Evolutionary conservation across 805 yeast species (phyloP).

Genomic region (Candida takata): DNA sequence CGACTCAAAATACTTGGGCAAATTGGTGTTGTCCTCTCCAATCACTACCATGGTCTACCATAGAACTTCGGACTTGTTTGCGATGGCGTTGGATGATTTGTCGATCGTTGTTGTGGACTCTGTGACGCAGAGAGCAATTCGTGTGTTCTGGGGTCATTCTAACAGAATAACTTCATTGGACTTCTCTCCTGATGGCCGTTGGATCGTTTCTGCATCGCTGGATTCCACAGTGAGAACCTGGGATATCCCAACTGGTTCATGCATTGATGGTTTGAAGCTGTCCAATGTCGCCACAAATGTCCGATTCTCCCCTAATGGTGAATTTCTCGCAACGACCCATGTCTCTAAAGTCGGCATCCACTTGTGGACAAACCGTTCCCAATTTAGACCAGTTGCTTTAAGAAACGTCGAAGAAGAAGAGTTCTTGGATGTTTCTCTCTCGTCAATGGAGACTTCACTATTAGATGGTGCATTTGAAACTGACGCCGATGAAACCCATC

Average conservation of each 20-base stretch:
- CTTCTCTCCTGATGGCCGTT: conserved; percentile 91
- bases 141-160: conserved; percentile 84
- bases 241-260: conserved; percentile 96
- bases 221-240: conserved; percentile 91
- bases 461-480: conserved; percentile 28
- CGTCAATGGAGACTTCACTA: conserved; percentile 74
- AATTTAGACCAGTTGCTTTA: conserved; percentile 68
- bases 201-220: conserved; percentile 78
- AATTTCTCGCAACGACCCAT: conserved; percentile 86
- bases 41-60: conserved; percentile 74
- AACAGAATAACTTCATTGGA: conserved; percentile 84
- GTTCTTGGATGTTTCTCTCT: conserved; percentile 49
- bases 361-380: conserved; percentile 88
- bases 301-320: conserved; percentile 81
- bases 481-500: conserved; percentile 24
- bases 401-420: conserved; percentile 72
- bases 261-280: conserved; percentile 84
- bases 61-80: conserved; percentile 74
- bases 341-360: conserved; percentile 85
- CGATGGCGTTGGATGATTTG: conserved; percentile 80
- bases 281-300: conserved; percentile 76
- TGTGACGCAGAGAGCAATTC: conserved; percentile 71
- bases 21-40: conserved; percentile 65
- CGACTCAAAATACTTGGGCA: conserved; percentile 58
- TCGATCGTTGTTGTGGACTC: conserved; percentile 79